A percentile compares a stretch with the other conserved stretches of the same genome.
These are phyloP conservation scores for Hevea brasiliensis DNA, from an alignment of 345 rosid genomes.

Conservation along the genomic window DNA sequence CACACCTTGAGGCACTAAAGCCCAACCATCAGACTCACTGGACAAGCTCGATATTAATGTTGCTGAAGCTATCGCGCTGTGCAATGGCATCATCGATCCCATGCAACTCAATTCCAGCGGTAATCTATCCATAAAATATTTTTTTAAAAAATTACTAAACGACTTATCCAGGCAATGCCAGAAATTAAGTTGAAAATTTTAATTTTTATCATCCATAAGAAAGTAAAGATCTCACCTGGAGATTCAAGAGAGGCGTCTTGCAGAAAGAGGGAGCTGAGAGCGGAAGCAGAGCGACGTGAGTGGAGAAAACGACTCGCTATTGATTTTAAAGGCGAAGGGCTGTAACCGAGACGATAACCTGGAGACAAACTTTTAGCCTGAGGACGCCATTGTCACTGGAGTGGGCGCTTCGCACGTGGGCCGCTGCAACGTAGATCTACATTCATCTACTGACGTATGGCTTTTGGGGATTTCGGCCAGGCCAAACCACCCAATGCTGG, in stretches of 20 bases:
- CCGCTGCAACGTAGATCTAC: too few relatives aligned
- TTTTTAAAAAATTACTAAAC: neutral
- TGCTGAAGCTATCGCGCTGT: conserved; percentile 65
- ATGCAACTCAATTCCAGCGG: conserved; percentile 58
- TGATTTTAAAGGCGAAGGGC: conserved; percentile 37
- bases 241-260: conserved; percentile 39
- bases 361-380: conserved; percentile 40
- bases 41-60: conserved; percentile 63
- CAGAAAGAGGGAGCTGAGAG: conserved; percentile 27
- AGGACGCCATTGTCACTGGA: conserved; percentile 57
- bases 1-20: conserved; percentile 75
- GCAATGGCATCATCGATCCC: conserved; percentile 60
- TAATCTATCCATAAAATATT: conserved; percentile 33
- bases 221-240: conserved; percentile 29
- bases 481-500: too few relatives aligned
- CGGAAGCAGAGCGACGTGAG: conserved; percentile 30
- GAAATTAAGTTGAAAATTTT: neutral
- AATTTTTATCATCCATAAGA: neutral
- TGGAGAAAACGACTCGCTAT: conserved; percentile 34
- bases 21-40: conserved; percentile 55
- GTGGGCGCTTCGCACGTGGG: neutral
- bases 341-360: conserved; percentile 55
- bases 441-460: too few relatives aligned
- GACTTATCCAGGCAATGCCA: too few relatives aligned
- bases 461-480: too few relatives aligned